Base-by-base conservation (phyloP, 2,329 filamentous ascomycete species). In the Septoria petroselini region DNA sequence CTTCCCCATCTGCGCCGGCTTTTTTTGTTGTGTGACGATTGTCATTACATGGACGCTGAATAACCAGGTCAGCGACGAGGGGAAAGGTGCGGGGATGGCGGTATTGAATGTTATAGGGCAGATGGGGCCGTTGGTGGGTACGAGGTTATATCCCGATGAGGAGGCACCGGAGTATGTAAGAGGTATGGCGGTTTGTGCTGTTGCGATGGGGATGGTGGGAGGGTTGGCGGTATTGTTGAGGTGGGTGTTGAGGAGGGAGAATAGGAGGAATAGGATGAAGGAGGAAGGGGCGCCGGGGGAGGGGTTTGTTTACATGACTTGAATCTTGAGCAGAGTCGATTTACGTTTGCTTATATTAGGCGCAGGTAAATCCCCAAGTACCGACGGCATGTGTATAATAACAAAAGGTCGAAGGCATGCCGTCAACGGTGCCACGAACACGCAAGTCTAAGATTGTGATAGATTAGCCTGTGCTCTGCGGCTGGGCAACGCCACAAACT, bases 41-140 rank as follows among this genome's bases (percentile, higher is more conserved):
- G 85, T 91, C 58, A 86, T 95, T 49, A 85, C 88, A 1, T 95
- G 90, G 90, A 88, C 81, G 29, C 80, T 95, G 63, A 94, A 95
- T 65, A 95, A 95, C 68, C 87, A 93, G 65, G 72, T 78, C 45
- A 82, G 76, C 9, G 81, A 84, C 54, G 80, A 79, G 43, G 80
- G 82, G 5, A 85, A 86, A 58, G 88, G 88, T 0, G 82, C 82
- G 1, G 88, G 85, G 1, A 87, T 95, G 62, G 88, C 86, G 1
- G 75, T 95, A 25, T 68, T 96, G 63, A 91, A 95, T 68, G 63
- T 89, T 29, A 77, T 95, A 11, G 91, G 88, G 1, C 88, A 94
- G 70, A 84, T 83, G 56, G 88, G 88, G 0, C 88, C 88, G 1
- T 69, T 80, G 7, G 59, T 80, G 0, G 77, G 77, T 0, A 77